Conservation (phyloP, 306 rosid genomes). For the Prunus campanulata region DNA sequence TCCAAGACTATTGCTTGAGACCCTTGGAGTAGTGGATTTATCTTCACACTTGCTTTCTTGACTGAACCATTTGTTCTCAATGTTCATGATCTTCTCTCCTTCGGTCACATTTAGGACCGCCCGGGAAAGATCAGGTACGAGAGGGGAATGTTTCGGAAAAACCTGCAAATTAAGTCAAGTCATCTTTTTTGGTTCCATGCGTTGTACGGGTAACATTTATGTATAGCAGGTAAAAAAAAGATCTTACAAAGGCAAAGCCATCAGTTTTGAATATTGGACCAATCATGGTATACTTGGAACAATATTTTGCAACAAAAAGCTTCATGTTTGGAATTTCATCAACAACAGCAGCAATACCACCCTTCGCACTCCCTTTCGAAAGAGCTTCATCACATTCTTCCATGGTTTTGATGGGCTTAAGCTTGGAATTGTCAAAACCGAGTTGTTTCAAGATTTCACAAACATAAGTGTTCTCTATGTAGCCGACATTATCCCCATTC, state of each 20-base stretch:
- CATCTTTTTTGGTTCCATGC: too few species aligned
- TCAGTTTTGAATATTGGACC: conserved; percentile 22
- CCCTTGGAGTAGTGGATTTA: neutral
- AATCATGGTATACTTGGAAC: conserved; percentile 34
- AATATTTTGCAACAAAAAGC: conserved; percentile 27
- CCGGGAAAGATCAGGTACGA: conserved; percentile 52
- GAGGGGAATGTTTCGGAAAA: conserved; percentile 46
- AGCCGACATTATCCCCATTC: conserved; percentile 48
- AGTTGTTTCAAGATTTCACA: conserved; percentile 22
- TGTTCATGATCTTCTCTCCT: conserved; percentile 46
- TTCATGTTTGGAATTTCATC: conserved; percentile 29
- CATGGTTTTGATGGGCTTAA: conserved; percentile 11
- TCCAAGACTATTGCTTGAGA: conserved; percentile 40
- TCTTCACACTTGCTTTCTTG: conserved; percentile 21
- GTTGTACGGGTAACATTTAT: neutral
- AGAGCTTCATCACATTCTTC: conserved; percentile 21
- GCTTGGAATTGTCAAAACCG: conserved; percentile 34
- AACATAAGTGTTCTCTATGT: conserved; percentile 39
- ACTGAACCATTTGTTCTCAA: conserved; percentile 51
- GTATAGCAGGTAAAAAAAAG: neutral
- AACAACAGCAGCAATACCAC: conserved; percentile 40
- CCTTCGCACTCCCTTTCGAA: conserved; percentile 27
- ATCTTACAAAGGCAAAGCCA: conserved; percentile 47
- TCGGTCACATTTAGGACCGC: conserved; percentile 53
- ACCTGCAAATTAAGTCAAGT: conserved; percentile 15